These are phyloP conservation scores for Fragaria iinumae DNA, from an alignment of 306 rosid species.

Conservation along the genomic window DNA sequence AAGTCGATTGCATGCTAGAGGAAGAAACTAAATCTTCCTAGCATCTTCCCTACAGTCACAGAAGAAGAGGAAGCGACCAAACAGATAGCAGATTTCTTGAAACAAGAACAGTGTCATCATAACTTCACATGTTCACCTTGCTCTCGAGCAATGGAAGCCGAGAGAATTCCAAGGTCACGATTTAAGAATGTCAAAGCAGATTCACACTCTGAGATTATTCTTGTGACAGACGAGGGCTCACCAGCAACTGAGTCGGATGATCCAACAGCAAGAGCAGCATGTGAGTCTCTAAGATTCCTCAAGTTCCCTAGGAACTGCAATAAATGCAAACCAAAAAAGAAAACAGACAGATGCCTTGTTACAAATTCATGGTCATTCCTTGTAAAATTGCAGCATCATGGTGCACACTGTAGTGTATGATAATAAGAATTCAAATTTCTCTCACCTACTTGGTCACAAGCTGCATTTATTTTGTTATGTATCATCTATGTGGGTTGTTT, in stretches of 20 bases:
- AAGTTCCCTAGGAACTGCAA: slow-evolving; percentile 81
- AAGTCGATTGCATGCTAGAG: not conserved
- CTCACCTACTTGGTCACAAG: not conserved
- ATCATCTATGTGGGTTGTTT: not conserved
- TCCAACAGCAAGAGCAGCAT: slow-evolving; percentile 84
- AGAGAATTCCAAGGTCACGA: slow-evolving; percentile 87
- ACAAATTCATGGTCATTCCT: slow-evolving; percentile 2
- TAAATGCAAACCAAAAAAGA: not conserved
- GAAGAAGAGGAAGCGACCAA: not conserved
- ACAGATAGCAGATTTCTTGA: not conserved
- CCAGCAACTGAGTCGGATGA: slow-evolving; percentile 76
- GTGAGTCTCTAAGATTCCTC: slow-evolving; percentile 88
- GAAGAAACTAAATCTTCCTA: not conserved
- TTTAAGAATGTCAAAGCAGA: slow-evolving; percentile 80
- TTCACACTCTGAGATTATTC: slow-evolving; percentile 90
- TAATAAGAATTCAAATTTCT: not conserved
- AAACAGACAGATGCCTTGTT: not conserved
- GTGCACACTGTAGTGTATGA: not conserved
- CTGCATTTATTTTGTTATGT: not conserved
- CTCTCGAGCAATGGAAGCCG: slow-evolving; percentile 93
- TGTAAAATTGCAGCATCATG: not conserved
- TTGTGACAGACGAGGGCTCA: slow-evolving; percentile 82
- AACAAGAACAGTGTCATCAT: slow-evolving; percentile 21
- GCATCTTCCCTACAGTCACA: not conserved
- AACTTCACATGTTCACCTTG: slow-evolving; percentile 53